Conservation (phyloP, 345 rosid genomes). For the Acer yangbiense region DNA sequence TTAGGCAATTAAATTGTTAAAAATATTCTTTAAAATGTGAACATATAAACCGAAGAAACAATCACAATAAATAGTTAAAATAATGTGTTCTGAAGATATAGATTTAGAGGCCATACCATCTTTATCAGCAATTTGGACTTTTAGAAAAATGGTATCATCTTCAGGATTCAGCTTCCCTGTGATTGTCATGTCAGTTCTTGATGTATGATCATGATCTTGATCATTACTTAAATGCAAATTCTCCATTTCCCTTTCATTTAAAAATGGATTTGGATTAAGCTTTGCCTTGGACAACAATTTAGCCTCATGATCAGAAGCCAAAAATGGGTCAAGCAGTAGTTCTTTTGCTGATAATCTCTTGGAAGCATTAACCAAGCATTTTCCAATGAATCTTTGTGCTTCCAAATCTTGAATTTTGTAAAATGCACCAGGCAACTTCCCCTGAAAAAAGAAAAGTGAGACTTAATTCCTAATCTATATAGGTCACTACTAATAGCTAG, state of each 20-base stretch:
- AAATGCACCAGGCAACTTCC: constrained; percentile 71
- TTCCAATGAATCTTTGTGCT: constrained; percentile 66
- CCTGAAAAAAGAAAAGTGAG: constrained; percentile 42
- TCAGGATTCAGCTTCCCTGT: constrained; percentile 69
- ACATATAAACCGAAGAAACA: background rate
- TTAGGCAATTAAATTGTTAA: too few relatives aligned
- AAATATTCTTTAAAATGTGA: too few relatives aligned
- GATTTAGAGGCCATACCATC: constrained; percentile 43
- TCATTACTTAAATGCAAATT: constrained; percentile 42
- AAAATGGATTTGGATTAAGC: constrained; percentile 50
- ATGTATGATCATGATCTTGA: constrained; percentile 42
- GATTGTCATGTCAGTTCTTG: constrained; percentile 58
- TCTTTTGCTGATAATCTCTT: constrained; percentile 67
- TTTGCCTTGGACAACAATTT: constrained; percentile 29
- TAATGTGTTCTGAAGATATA: background rate
- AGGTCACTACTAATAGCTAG: too few relatives aligned
- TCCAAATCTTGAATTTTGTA: constrained; percentile 60
- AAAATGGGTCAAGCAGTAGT: constrained; percentile 66
- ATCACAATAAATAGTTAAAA: background rate
- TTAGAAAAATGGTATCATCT: constrained; percentile 66
- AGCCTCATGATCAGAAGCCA: constrained; percentile 49
- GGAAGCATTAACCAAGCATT: constrained; percentile 63
- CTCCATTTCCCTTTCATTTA: constrained; percentile 54
- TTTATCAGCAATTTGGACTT: constrained; percentile 58
- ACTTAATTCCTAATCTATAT: background rate